Base-by-base conservation (phyloP, 2,329 filamentous ascomycete species). In the Beauveria varroae region DNA sequence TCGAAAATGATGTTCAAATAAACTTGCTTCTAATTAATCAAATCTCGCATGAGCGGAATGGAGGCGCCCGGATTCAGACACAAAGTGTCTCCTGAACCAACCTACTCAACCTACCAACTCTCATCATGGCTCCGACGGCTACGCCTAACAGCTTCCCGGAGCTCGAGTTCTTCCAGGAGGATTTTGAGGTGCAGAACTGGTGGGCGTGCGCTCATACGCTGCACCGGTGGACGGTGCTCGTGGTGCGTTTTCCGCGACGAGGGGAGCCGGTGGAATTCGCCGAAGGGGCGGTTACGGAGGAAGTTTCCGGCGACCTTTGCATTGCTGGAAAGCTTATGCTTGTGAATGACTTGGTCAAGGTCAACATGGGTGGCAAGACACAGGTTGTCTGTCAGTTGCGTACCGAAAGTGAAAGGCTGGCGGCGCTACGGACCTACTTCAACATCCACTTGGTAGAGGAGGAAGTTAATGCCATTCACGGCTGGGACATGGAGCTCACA, bases 101-200 rank as follows among this genome's bases (percentile, higher is more conserved):
- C 46, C 5, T 51, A 58, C 43, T 41, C 34, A 5, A 18, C 22
- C 1, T 43, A 22, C 3, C 46, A 43, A 30, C 46, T 43, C 4
- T 58, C 56, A 43, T 34, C 46, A 9, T 58, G 46, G 56, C 56
- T 58, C 22, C 56, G 10, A 8, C 46, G 24, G 1, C 46, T 58
- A 12, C 24, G 34, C 18, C 14, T 58, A 37, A 90, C 69, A 84
- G 80, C 62, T 92, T 91, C 68, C 78, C 81, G 0, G 84, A 88
- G 60, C 74, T 80, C 10, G 86, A 89, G 70, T 89, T 88, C 68
- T 65, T 67, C 44, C 59, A 61, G 41, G 62, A 61, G 28, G 65
- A 66, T 40, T 66, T 63, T 22, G 62, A 62, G 20, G 63, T 67
- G 18, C 43, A 62, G 54, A 67, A 65, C 46, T 64, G 62, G 64